Conservation (phyloP, 106 monocot genomes). For the Acorus calamus region DNA sequence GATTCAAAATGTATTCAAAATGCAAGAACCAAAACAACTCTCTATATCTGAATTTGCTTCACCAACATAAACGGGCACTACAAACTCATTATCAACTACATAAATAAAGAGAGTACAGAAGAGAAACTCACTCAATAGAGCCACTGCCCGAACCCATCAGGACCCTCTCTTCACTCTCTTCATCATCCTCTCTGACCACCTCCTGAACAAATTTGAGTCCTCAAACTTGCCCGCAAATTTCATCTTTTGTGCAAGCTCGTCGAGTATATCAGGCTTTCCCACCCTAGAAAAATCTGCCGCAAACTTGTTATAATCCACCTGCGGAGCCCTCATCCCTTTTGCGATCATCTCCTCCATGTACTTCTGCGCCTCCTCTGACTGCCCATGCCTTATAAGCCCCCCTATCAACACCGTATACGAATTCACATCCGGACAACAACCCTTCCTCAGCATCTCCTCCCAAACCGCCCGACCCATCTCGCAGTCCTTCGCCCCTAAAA, state of each 20-base stretch:
- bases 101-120: no score
- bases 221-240: slow-evolving; percentile 55
- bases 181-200: slow-evolving; percentile 63
- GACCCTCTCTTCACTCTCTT: slow-evolving; percentile 36
- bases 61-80: no score
- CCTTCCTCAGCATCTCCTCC: slow-evolving; percentile 80
- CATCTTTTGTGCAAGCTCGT: slow-evolving; percentile 75
- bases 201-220: slow-evolving; percentile 46
- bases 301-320: slow-evolving; percentile 88
- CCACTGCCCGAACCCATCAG: slow-evolving; percentile 23
- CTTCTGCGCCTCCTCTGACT: slow-evolving; percentile 46
- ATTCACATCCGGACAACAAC: slow-evolving; percentile 89
- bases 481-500: slow-evolving; percentile 37
- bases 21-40: no score
- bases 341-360: slow-evolving; percentile 79
- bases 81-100: no score
- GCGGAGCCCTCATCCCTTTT: slow-evolving; percentile 85
- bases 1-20: no score
- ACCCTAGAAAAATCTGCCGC: slow-evolving; percentile 49
- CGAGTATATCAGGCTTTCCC: slow-evolving; percentile 61
- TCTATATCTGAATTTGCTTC: no score
- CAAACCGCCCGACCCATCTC: slow-evolving; percentile 71
- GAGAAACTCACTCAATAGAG: slow-evolving; percentile 10
- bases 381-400: slow-evolving; percentile 70
- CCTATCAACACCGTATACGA: slow-evolving; percentile 78